Conservation (phyloP, 352 stramenopile species). For the Pythium oligandrum region DNA sequence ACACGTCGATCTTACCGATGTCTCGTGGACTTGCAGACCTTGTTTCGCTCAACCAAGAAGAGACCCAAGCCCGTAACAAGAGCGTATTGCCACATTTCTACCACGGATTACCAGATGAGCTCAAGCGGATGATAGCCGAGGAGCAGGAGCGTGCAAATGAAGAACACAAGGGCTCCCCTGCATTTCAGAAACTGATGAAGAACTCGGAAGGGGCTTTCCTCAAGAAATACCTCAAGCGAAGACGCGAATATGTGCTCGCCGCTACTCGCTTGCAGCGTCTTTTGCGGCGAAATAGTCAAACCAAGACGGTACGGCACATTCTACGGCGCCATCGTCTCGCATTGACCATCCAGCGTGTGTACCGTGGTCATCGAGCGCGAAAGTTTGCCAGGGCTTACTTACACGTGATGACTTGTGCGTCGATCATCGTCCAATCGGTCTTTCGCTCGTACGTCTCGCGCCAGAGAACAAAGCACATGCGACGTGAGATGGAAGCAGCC, state of each 20-base stretch:
- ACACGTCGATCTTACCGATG: constrained; percentile 17
- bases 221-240: constrained; percentile 53
- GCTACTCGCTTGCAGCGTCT: constrained; percentile 53
- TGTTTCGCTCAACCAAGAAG: constrained; percentile 34
- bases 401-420: constrained; percentile 42
- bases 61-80: constrained; percentile 14
- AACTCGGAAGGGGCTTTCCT: constrained; percentile 57
- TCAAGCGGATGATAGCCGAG: constrained; percentile 70
- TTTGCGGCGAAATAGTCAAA: constrained; percentile 39
- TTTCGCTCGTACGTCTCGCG: constrained; percentile 52
- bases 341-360: constrained; percentile 56
- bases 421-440: constrained; percentile 61
- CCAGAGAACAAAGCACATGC: constrained; percentile 26
- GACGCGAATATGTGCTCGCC: constrained; percentile 34
- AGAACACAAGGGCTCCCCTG: constrained; percentile 3
- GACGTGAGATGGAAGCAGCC: constrained; percentile 19
- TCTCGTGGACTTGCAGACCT: constrained; percentile 20
- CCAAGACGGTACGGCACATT: constrained; percentile 38
- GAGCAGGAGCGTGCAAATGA: constrained; percentile 29
- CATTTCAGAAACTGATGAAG: constrained; percentile 37
- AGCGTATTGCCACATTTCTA: constrained; percentile 71
- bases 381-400: constrained; percentile 47
- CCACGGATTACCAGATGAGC: constrained; percentile 58
- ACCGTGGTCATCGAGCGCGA: constrained; percentile 42
- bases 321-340: constrained; percentile 33